These are phyloP conservation scores for Hypoxylon sp. DNA, from an alignment of 2,329 filamentous ascomycete species.

Conservation along the genomic window DNA sequence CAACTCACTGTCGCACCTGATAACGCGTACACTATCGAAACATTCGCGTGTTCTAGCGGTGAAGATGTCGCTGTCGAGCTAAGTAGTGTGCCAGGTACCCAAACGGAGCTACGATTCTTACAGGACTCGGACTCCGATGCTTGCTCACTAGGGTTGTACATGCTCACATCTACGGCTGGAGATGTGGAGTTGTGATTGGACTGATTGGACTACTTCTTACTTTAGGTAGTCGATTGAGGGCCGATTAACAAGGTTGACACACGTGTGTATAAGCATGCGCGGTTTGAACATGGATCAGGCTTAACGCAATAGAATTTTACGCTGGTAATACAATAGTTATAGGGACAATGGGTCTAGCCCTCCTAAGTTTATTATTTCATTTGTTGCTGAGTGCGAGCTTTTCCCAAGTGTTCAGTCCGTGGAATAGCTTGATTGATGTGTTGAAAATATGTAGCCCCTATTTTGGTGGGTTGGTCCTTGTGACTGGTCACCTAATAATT, in stretches of 20 bases:
- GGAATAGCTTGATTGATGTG: too few species aligned
- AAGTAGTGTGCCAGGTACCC: constrained; percentile 57
- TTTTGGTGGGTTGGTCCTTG: too few species aligned
- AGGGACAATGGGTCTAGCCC: constrained; percentile 32
- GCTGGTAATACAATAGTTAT: constrained; percentile 34
- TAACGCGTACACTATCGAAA: constrained; percentile 67
- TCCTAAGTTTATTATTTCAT: constrained; percentile 26
- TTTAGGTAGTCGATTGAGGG: not conserved
- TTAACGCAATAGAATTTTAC: not conserved
- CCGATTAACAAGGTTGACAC: constrained; percentile 8
- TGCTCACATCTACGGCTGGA: constrained; percentile 51
- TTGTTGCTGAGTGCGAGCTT: constrained; percentile 12
- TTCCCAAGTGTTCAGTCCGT: too few species aligned
- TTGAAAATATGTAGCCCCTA: too few species aligned
- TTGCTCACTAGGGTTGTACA: constrained; percentile 60
- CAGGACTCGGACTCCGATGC: constrained; percentile 67
- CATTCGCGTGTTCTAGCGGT: constrained; percentile 69
- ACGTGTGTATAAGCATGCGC: constrained; percentile 22
- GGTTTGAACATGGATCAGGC: constrained; percentile 5
- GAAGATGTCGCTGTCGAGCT: constrained; percentile 68
- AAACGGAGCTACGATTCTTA: constrained; percentile 71
- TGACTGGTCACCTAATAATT: too few species aligned
- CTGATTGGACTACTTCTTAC: constrained; percentile 17
- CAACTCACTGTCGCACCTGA: constrained; percentile 65
- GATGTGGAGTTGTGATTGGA: constrained; percentile 26